Evolutionary conservation across 257 asterid genomes (phyloP).

Genomic region (Datura wrightii): DNA sequence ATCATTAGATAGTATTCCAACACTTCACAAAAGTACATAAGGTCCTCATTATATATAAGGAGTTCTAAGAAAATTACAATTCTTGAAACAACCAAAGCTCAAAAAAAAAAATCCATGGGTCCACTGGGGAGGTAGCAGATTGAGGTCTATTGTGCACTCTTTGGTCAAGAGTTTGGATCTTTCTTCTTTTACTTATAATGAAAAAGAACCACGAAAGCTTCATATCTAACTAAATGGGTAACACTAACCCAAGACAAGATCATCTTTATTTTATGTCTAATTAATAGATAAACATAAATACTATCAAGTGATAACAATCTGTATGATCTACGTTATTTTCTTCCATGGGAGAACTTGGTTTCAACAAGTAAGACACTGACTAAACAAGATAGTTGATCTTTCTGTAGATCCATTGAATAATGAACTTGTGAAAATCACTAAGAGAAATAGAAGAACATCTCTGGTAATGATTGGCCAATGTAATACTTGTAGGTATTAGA

Average conservation of each 20-base stretch:
- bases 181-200: not conserved
- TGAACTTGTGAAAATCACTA: not conserved
- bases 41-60: not conserved
- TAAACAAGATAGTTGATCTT: not conserved
- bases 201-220: not conserved
- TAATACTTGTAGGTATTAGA: not conserved
- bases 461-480: not conserved
- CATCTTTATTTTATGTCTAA: too few species aligned
- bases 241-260: too few species aligned
- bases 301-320: too few species aligned
- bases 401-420: not conserved
- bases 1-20: not conserved
- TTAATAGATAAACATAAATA: too few species aligned
- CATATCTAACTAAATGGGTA: not conserved
- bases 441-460: not conserved
- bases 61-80: not conserved
- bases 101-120: not conserved
- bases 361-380: too few species aligned
- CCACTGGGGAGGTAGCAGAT: not conserved
- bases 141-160: not conserved
- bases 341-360: too few species aligned
- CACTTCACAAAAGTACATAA: not conserved
- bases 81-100: not conserved
- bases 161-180: not conserved
- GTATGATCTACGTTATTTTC: too few species aligned